Evolutionary conservation across 2,329 filamentous ascomycete species (phyloP), one percentile per base, ranked within the genome.

Genomic region (Colletotrichum eremochloae): DNA sequence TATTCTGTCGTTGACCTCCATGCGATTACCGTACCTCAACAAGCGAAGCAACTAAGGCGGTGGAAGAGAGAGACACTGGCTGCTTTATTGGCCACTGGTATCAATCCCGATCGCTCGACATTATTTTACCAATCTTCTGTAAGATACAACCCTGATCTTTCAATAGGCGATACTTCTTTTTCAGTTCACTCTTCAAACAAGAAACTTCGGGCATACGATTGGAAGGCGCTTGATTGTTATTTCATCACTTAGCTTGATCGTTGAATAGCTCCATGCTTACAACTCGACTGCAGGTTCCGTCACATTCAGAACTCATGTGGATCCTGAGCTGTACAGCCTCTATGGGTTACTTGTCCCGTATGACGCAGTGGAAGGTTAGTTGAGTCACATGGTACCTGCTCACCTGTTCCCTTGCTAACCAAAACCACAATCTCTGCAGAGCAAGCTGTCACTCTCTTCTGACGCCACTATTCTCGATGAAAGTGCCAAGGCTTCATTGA

Each of bases 311-410:
- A 82, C 87, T 99, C 74, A 97, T 97, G 93, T 99, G 96, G 96
- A 95, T 98, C 78, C 84, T 99, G 74, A 96, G 94, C 79, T 98
- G 95, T 76, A 93, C 93, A 64, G 94, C 96, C 33, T 96, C 94
- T 6, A 95, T 96, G 82, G 96, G 96, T 50, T 97, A 97, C 82
- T 85, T 99, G n/a, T 93, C 93, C 12, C 88, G 96, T n/a, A 99
- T 99, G 96, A 98, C 96, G 38, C 96, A 98, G 82, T 99, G 96
- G 95, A 99, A 99, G 91, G 94, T 94, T 71, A 62, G 78, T 74
- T 33, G 11, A 31, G 14, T 46, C 3, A 20, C 24, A 44, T 9
- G 46, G 31, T 11, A 24, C 14, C 53, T 14, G 6, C 11, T 29
- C 36, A 12, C n/a, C 31, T 33, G n/a, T n/a, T 46, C 42, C 56